Base-by-base conservation (phyloP, 345 rosid species). In the Gossypium stocksii region DNA sequence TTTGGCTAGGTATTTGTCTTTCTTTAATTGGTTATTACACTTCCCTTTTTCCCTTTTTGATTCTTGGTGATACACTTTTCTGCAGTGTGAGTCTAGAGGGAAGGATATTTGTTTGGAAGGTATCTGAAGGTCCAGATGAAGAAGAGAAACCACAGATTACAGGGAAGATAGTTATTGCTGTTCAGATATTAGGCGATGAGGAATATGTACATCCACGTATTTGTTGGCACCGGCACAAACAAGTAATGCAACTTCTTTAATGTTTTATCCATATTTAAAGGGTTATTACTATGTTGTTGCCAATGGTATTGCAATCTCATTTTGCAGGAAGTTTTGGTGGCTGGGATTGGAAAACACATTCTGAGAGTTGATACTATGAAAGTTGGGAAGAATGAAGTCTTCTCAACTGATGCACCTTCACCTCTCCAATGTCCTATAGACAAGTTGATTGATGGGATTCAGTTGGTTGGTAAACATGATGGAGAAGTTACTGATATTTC, bases 141-240 rank as follows among this genome's bases (percentile, higher is more conserved):
- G 90, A 90, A 65, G 94, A 87, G 44, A 86, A 86, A 69, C 84
- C 88, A 9, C 89, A 90, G 75, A 93, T 94, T 45, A 82, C 88
- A 56, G 98, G 91, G 76, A 83, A 79, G 65, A 78, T 81, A 65
- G 82, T 87, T 61, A 68, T 86, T 77, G 91, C 97, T 65, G 81
- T 91, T 81, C 94, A 91, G 74, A 85, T 95, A 67, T 56, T 74
- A 46, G 86, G 85, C 64, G 86, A 87, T 70, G 88, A 71, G 56
- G 89, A 90, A 59, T 68, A 81, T 48, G 80, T 77, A 62, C 92
- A 90, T 78, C 98, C 99, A 20, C 89, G 89, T 60, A 86, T 93
- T 62, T 95, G 97, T 81, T 95, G 99, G 99, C 98, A 95, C 77
- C 86, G 87, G 76, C 90, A 91, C 88, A 95, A 89, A 77, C 97